Base-by-base conservation (phyloP, 1,139 yeast species). In the Geotrichum klebahnii region DNA sequence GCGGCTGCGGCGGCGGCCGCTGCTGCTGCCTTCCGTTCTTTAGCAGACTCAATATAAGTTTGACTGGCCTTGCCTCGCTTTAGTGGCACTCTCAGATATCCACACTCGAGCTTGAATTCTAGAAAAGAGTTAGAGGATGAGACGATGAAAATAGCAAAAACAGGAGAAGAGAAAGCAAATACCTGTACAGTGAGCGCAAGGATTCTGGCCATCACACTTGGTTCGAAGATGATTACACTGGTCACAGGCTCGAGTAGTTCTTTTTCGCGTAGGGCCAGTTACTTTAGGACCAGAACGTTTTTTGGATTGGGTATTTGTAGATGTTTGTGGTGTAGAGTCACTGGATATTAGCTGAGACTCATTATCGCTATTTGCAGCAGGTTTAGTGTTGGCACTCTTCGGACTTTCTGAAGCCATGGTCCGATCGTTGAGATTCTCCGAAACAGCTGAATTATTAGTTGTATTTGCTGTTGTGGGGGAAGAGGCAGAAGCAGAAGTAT, bases 61-160 rank as follows among this genome's bases (percentile, higher is more conserved):
- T 57, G 57, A 23, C 64, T 56, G 10, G 73, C 74, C 45, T 73
- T 62, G 10, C 75, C 75, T 34, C 75, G 61, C 54, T 69, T 68
- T 53, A 66, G 69, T 26, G 71, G 72, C 23, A 65, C 60, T 28
- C 75, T 59, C 3, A 67, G 55, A 20, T 52, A 52, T 14, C 45
- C 50, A 33, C 54, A 52, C 14, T 33, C 39, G n/a, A 50, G 32
- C 16, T 40, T 40, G n/a, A 45, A 34, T 22, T 43, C 52, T 44
- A 37, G 5, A 6, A 16, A 35, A 22, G 16, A 8, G 20, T 8
- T 14, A 24, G 28, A 24, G 12, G 26, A 10, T 28, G 12, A 41
- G 10, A 29, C 14, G 17, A 35, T 19, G 36, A 43, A 14, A 24
- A 24, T 19, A 4, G 9, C 14, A 39, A 24, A 39, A 41, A 17